Evolutionary conservation across 139 green algal genomes (phyloP).

Genomic region (Picochlorum sp.): DNA sequence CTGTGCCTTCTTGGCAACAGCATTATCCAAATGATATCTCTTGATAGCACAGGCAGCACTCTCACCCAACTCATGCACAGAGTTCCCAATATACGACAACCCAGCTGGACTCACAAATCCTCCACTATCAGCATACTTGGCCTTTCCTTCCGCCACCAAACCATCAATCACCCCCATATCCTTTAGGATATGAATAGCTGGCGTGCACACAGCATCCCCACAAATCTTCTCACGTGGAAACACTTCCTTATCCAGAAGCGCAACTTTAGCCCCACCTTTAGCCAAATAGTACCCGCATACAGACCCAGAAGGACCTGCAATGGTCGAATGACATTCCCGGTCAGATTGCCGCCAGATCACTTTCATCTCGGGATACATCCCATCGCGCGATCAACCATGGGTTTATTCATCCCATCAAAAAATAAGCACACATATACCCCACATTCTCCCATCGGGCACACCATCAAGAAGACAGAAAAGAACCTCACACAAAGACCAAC

Average conservation of each 20-base stretch:
- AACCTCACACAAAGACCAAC: no score
- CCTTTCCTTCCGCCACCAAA: conserved; percentile 72
- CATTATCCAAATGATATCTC: conserved; percentile 72
- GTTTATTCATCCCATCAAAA: no score
- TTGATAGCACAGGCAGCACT: conserved; percentile 74
- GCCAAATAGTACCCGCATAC: conserved; percentile 64
- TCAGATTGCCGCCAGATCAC: no score
- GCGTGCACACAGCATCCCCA: conserved; percentile 63
- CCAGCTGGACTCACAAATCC: conserved; percentile 65
- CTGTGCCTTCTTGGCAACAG: conserved; percentile 39
- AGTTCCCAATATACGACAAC: conserved; percentile 74
- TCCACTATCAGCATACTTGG: conserved; percentile 75
- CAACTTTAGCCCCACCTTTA: conserved; percentile 64
- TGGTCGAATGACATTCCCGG: neutral
- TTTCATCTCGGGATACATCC: no score
- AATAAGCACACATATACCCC: no score
- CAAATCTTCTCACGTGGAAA: conserved; percentile 64
- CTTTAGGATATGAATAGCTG: conserved; percentile 60
- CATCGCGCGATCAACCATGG: no score
- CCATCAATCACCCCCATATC: conserved; percentile 73
- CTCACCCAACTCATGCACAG: conserved; percentile 49
- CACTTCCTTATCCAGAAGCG: conserved; percentile 76
- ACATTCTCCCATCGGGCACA: no score
- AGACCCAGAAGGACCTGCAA: conserved; percentile 59
- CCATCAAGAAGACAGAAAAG: no score